These are phyloP conservation scores for Leccinum subgranulosum DNA, from an alignment of 768 basidiomycete species.

Conservation along the genomic window DNA sequence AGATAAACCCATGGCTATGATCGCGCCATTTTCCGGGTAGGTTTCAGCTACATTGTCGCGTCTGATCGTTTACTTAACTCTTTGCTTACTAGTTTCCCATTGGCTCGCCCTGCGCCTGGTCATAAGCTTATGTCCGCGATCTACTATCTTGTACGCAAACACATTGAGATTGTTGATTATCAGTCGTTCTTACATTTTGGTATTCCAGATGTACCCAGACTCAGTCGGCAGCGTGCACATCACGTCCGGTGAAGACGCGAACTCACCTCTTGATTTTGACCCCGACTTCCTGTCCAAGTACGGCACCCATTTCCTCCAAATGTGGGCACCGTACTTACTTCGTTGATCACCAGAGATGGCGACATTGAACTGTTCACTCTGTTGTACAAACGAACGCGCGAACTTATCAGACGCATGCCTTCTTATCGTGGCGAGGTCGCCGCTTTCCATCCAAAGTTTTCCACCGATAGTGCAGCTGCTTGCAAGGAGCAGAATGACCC, in stretches of 20 bases:
- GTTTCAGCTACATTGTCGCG: background rate
- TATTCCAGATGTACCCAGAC: slow-evolving; percentile 39
- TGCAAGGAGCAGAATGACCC: slow-evolving; percentile 20
- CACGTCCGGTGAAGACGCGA: slow-evolving; percentile 36
- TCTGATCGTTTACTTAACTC: background rate
- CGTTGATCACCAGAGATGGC: slow-evolving; percentile 6
- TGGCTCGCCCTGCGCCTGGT: slow-evolving; percentile 10
- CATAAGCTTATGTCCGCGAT: slow-evolving; percentile 28
- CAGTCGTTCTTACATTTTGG: background rate
- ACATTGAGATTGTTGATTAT: background rate
- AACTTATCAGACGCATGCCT: slow-evolving; percentile 53
- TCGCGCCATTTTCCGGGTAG: slow-evolving; percentile 42
- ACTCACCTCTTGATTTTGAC: slow-evolving; percentile 43
- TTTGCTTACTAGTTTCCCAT: slow-evolving; percentile 21
- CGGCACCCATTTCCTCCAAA: background rate
- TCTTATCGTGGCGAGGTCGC: slow-evolving; percentile 21
- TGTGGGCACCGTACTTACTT: background rate
- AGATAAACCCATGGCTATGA: slow-evolving; percentile 53
- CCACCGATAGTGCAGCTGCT: slow-evolving; percentile 25
- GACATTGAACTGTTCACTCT: slow-evolving; percentile 47
- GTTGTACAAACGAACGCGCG: slow-evolving; percentile 54
- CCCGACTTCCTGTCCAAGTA: slow-evolving; percentile 44
- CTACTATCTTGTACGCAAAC: slow-evolving; percentile 33
- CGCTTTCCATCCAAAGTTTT: slow-evolving; percentile 29
- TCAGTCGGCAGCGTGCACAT: slow-evolving; percentile 50